phyloP scores from a whole-genome alignment of 148 eudicot species.

The Chenopodium berlandieri region DNA sequence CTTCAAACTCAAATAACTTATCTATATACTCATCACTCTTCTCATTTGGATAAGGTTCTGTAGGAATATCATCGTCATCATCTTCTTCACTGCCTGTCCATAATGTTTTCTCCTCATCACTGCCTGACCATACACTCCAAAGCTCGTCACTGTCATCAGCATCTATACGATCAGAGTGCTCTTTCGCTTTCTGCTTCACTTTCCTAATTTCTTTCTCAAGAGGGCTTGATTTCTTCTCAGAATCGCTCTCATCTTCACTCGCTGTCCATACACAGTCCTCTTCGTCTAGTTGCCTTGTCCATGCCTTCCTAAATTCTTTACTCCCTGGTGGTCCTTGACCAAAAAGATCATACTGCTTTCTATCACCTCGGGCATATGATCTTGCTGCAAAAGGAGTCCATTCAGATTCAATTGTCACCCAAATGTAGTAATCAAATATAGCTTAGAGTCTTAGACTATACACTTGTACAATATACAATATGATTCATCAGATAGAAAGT shows the following conservation, averaged over 20 bases:
- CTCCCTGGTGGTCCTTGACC: conserved; percentile 73
- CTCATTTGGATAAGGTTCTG: conserved; percentile 84
- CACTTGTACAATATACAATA: neutral
- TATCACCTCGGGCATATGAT: conserved; percentile 57
- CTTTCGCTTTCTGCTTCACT: conserved; percentile 69
- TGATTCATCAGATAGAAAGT: neutral
- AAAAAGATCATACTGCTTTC: conserved; percentile 70
- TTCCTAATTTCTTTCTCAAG: conserved; percentile 79
- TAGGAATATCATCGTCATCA: conserved; percentile 82
- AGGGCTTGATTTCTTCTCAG: conserved; percentile 43
- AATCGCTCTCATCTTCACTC: conserved; percentile 81
- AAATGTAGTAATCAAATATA: neutral
- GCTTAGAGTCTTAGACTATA: neutral
- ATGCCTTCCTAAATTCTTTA: conserved; percentile 71
- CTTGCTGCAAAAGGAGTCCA: conserved; percentile 44
- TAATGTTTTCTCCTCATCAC: conserved; percentile 83
- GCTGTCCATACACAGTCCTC: conserved; percentile 86
- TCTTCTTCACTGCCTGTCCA: conserved; percentile 96
- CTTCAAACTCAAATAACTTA: conserved; percentile 85
- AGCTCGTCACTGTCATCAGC: conserved; percentile 94
- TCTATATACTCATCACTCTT: conserved; percentile 83
- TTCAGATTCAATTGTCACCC: neutral
- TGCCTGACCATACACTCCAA: conserved; percentile 78
- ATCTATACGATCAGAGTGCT: conserved; percentile 73
- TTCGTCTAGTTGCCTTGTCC: conserved; percentile 72